Conservation (phyloP, 1,284 basidiomycete species). For the Fomitiporia mediterranea region DNA sequence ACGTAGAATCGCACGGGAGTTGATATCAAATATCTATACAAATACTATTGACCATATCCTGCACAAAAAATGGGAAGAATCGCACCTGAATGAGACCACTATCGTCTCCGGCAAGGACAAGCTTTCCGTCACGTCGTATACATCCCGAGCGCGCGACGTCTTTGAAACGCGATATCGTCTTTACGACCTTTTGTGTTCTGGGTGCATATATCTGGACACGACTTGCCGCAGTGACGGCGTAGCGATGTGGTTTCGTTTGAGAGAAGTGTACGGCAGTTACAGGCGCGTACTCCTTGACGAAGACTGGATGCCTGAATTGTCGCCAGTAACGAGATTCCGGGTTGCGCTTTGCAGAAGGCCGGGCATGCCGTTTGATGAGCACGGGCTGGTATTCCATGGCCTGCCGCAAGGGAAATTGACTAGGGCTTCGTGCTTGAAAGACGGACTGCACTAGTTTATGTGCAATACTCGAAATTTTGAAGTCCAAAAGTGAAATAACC, state of each 20-base stretch:
- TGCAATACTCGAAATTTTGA: not conserved
- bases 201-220: conserved; percentile 96
- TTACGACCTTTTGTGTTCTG: conserved; percentile 90
- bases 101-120: conserved; percentile 94
- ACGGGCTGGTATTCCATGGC: conserved; percentile 78
- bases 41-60: conserved; percentile 19
- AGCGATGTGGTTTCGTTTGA: conserved; percentile 80
- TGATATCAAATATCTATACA: conserved; percentile 88
- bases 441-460: not conserved
- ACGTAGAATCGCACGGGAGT: conserved; percentile 89
- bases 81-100: conserved; percentile 85
- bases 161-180: conserved; percentile 96
- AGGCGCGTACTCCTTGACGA: conserved; percentile 93
- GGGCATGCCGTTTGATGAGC: conserved; percentile 54
- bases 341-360: conserved; percentile 55
- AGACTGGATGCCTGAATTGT: conserved; percentile 79
- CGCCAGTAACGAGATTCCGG: conserved; percentile 78
- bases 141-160: conserved; percentile 88
- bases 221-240: conserved; percentile 93
- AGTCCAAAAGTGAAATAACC: conserved; percentile 10
- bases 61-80: conserved; percentile 20
- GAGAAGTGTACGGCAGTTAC: conserved; percentile 92
- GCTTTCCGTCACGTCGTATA: conserved; percentile 89
- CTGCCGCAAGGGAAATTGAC: conserved; percentile 3
- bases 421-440: not conserved